Evolutionary conservation across 2,329 filamentous ascomycete species (phyloP).

Genomic region (Neophaeococcomyces aloes): DNA sequence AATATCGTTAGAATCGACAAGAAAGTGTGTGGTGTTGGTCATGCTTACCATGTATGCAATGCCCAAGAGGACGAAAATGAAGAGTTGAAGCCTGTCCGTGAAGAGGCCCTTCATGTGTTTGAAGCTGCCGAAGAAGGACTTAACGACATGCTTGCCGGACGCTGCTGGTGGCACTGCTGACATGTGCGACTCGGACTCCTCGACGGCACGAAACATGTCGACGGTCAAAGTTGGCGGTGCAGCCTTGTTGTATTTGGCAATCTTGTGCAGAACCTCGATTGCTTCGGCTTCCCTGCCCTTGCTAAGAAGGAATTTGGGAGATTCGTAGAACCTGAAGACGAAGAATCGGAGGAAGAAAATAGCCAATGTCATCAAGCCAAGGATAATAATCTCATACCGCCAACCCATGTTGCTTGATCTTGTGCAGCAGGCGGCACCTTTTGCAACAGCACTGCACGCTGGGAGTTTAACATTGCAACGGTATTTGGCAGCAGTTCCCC

Average conservation of each 20-base stretch:
- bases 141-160: slow-evolving; percentile 16
- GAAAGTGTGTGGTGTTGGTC: slow-evolving; percentile 25
- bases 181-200: not conserved
- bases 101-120: slow-evolving; percentile 26
- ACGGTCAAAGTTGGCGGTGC: slow-evolving; percentile 64
- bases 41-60: slow-evolving; percentile 39
- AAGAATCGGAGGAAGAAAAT: slow-evolving; percentile 75
- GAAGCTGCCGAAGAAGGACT: slow-evolving; percentile 25
- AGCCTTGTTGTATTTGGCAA: slow-evolving; percentile 58
- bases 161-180: not conserved
- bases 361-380: slow-evolving; percentile 62
- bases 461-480: slow-evolving; percentile 26
- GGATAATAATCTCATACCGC: slow-evolving; percentile 54
- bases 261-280: slow-evolving; percentile 67
- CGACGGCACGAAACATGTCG: slow-evolving; percentile 41
- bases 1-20: slow-evolving; percentile 33
- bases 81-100: slow-evolving; percentile 27
- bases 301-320: slow-evolving; percentile 71
- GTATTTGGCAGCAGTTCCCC: slow-evolving; percentile 64
- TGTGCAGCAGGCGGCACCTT: slow-evolving; percentile 13
- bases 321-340: slow-evolving; percentile 72
- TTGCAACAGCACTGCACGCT: slow-evolving; percentile 10
- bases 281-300: slow-evolving; percentile 68
- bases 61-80: slow-evolving; percentile 23
- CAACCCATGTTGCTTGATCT: slow-evolving; percentile 15